Evolutionary conservation across 2,329 filamentous ascomycete genomes (phyloP).

Genomic region (Aspergillus sp.): DNA sequence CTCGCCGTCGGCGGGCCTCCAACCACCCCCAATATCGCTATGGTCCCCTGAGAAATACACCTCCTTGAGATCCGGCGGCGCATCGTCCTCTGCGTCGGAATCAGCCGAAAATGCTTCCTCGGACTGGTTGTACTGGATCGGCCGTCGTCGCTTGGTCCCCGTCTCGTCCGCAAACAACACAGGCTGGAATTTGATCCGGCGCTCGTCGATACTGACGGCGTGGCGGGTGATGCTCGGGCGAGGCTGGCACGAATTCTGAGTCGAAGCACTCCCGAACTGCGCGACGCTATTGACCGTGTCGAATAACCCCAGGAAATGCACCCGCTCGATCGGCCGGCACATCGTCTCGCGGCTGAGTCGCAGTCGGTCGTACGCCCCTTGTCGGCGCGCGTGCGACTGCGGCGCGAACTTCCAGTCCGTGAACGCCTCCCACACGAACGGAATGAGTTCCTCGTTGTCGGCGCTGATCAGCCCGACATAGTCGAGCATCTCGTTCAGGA

Average conservation of each 20-base stretch:
- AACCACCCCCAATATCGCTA: constrained; percentile 67
- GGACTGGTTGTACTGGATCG: neutral
- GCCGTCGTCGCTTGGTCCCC: neutral
- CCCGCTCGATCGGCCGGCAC: constrained; percentile 9
- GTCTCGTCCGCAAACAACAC: constrained; percentile 9
- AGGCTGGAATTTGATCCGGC: constrained; percentile 43
- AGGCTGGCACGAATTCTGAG: neutral
- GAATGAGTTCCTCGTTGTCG: constrained; percentile 15
- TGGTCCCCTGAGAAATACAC: constrained; percentile 65
- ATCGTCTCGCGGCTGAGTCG: constrained; percentile 9
- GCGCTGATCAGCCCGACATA: constrained; percentile 11
- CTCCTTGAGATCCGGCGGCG: constrained; percentile 58
- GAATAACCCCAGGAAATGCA: constrained; percentile 19
- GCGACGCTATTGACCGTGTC: constrained; percentile 20
- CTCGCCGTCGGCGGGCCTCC: constrained; percentile 44
- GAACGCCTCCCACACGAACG: constrained; percentile 13
- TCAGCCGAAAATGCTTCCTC: neutral
- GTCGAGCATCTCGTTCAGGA: constrained; percentile 17
- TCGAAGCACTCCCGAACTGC: constrained; percentile 6
- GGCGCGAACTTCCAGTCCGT: constrained; percentile 9
- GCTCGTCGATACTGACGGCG: constrained; percentile 47
- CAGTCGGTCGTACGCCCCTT: constrained; percentile 4
- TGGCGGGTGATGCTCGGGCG: constrained; percentile 44
- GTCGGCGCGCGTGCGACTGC: constrained; percentile 1
- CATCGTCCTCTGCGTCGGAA: neutral